Base-by-base conservation (phyloP, 768 basidiomycete genomes). In the Leccinum imitatum region DNA sequence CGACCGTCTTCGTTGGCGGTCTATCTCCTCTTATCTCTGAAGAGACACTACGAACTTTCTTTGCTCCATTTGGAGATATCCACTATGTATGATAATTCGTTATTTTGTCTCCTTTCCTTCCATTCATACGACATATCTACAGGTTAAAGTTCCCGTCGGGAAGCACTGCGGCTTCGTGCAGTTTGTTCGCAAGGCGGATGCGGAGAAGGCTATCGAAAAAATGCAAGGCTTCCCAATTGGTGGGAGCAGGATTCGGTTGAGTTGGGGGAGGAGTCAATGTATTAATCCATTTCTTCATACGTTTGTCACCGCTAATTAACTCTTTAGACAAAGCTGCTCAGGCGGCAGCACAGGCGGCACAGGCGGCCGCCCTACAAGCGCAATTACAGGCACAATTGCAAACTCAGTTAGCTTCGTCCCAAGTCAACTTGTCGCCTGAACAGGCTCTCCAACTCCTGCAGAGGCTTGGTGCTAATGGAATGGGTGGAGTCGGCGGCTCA, bases 131-230 rank as follows among this genome's bases (percentile, higher is more conserved):
- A 31, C 9, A 56, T 31, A 27, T 46, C 67, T 31, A 48, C 65
- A 93, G 91, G 94, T 96, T 70, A 96, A 95, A 75, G 94, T 97
- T n/a, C 95, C 95, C 11, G 89, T 92, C 48, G 93, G 93, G 54
- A 96, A 96, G 69, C 91, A 95, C 64, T 97, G 95, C 67, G 95
- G 95, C 1, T 97, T 97, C 68, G 95, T 97, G 50, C 95, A 97
- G 75, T 97, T 93, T 67, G 91, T 96, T 27, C 84, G 87, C 64
- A 94, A 96, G 74, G 85, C 84, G 10, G 95, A 97, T 74, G 95
- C 95, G 11, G 93, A 95, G 73, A 81, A 84, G 39, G 93, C 94
- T 9, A 97, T 97, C 61, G 91, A 94, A 76, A 93, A 92, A 76
- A 95, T 96, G 94, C 94, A 96, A 78, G 94, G 93, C 25, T 96